Evolutionary conservation across 768 basidiomycete species (phyloP).

Genomic region (Phallus indusiatus): DNA sequence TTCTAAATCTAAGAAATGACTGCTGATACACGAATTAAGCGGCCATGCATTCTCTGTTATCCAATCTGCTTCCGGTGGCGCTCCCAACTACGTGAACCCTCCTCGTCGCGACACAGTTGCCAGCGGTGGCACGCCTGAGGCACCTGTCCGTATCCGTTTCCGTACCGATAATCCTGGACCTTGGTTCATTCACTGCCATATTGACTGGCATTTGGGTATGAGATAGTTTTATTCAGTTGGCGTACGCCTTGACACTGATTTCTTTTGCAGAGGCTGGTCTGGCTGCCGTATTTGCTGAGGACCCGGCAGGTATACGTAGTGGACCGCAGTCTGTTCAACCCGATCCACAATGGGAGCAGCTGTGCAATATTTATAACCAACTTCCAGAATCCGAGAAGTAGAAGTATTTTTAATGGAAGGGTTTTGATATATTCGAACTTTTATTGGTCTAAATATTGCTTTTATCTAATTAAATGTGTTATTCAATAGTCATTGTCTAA

Average conservation of each 20-base stretch:
- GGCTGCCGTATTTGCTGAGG: constrained; percentile 31
- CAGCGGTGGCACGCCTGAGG: constrained; percentile 16
- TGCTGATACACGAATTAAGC: neutral
- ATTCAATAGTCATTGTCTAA: no score
- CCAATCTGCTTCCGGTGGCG: constrained; percentile 21
- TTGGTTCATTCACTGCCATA: constrained; percentile 37
- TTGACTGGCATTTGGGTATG: constrained; percentile 30
- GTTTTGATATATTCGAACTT: neutral
- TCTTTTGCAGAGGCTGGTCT: constrained; percentile 17
- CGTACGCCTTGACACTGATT: neutral
- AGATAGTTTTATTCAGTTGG: neutral
- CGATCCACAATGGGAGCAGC: neutral
- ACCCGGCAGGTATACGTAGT: constrained; percentile 11
- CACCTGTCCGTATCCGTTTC: constrained; percentile 39
- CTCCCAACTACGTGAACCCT: constrained; percentile 29
- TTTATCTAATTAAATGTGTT: no score
- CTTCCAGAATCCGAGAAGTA: neutral
- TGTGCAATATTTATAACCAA: neutral
- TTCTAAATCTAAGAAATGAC: neutral
- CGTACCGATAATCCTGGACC: constrained; percentile 39
- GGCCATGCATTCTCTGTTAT: constrained; percentile 26
- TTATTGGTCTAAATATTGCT: no score
- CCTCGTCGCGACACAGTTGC: constrained; percentile 8
- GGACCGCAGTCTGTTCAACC: neutral
- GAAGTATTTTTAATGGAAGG: neutral